phyloP scores from a whole-genome alignment of 1,284 basidiomycete species.

The Apiotrichum siamense region DNA sequence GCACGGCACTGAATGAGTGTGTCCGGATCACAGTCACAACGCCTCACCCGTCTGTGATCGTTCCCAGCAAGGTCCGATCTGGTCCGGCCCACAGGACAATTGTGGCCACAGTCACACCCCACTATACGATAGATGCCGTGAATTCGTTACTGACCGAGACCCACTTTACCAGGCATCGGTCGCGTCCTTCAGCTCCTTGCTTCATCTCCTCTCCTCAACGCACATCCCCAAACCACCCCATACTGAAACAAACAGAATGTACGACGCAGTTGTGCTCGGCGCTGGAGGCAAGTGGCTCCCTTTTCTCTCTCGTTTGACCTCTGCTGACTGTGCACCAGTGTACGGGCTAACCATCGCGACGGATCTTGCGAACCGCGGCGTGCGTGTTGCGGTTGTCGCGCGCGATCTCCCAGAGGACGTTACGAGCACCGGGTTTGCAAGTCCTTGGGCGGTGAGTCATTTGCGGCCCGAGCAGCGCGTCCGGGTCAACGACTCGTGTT shows the following conservation, averaged over 20 bases:
- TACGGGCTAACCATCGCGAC: conserved; percentile 50
- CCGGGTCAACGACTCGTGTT: too few species aligned
- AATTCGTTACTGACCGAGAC: too few species aligned
- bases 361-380: conserved; percentile 48
- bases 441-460: conserved; percentile 60
- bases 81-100: too few species aligned
- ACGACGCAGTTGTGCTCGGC: conserved; percentile 42
- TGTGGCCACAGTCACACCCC: too few species aligned
- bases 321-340: conserved; percentile 29
- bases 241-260: neutral
- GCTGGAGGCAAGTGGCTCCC: conserved; percentile 29
- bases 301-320: neutral
- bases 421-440: conserved; percentile 57
- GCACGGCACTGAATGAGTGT: too few species aligned
- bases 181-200: too few species aligned
- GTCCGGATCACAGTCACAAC: too few species aligned
- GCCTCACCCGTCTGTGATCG: too few species aligned
- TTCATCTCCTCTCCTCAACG: neutral
- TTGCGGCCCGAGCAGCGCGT: too few species aligned
- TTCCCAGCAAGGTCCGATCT: too few species aligned
- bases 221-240: neutral
- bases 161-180: too few species aligned
- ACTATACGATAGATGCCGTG: too few species aligned
- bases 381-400: conserved; percentile 58
- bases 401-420: conserved; percentile 61